These are phyloP conservation scores for Dissophora globulifera DNA, from an alignment of 192 early-diverging fungal species.

Conservation along the genomic window DNA sequence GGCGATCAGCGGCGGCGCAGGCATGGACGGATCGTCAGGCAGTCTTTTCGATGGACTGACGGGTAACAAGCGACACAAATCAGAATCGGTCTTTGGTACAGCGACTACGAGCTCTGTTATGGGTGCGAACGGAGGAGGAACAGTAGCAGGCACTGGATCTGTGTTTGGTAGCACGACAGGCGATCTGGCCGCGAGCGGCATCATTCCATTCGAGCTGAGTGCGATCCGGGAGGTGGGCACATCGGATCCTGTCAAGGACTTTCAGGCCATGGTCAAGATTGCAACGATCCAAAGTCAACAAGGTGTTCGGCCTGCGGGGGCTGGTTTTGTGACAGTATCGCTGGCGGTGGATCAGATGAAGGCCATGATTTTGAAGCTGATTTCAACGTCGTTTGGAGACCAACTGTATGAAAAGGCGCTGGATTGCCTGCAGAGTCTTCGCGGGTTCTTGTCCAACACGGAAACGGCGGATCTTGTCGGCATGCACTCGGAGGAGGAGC, in stretches of 20 bases:
- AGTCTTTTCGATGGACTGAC: slow-evolving; percentile 29
- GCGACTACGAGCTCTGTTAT: slow-evolving; percentile 22
- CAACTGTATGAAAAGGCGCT: slow-evolving; percentile 68
- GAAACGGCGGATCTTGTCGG: slow-evolving; percentile 4
- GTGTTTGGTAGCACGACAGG: slow-evolving; percentile 26
- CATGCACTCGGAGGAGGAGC: not conserved
- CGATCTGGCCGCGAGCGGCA: slow-evolving; percentile 43
- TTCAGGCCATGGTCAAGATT: slow-evolving; percentile 64
- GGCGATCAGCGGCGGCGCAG: slow-evolving; percentile 3
- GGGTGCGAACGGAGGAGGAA: slow-evolving; percentile 8
- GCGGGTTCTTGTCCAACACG: slow-evolving; percentile 29
- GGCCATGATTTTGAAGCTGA: slow-evolving; percentile 57
- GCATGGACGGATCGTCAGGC: slow-evolving; percentile 8
- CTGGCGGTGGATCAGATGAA: slow-evolving; percentile 69
- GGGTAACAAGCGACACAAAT: slow-evolving; percentile 29
- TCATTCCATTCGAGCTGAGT: slow-evolving; percentile 50
- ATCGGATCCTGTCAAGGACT: slow-evolving; percentile 69
- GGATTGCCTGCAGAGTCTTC: slow-evolving; percentile 63
- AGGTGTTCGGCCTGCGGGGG: slow-evolving; percentile 66
- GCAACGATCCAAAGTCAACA: slow-evolving; percentile 55
- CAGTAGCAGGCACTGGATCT: slow-evolving; percentile 5
- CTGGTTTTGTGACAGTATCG: slow-evolving; percentile 21
- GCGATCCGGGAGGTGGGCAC: slow-evolving; percentile 60
- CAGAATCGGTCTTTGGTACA: slow-evolving; percentile 42
- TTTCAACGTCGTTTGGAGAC: slow-evolving; percentile 65